phyloP scores from a whole-genome alignment of 805 yeast species.

The Myxozyma nipponensis region DNA sequence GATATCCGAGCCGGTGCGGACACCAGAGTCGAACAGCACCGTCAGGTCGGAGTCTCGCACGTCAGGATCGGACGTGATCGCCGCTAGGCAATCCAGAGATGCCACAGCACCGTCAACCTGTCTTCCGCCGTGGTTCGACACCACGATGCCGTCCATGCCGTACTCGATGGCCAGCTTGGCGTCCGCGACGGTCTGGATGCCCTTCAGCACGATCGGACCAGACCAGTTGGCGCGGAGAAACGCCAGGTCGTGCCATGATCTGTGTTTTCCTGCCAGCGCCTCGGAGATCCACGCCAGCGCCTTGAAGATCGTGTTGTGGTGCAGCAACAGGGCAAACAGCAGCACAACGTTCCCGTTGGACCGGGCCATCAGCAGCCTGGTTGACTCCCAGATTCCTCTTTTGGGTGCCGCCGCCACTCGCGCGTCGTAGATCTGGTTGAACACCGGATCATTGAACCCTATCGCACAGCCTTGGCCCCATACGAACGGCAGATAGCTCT shows the following conservation, averaged over 20 bases:
- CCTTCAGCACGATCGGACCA: slow-evolving; percentile 50
- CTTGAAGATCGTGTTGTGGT: slow-evolving; percentile 7
- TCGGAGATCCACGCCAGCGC: slow-evolving; percentile 21
- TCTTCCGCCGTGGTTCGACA: slow-evolving; percentile 80
- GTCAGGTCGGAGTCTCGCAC: slow-evolving; percentile 40
- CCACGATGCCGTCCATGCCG: slow-evolving; percentile 64
- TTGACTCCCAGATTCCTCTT: not conserved
- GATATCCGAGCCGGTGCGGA: slow-evolving; percentile 59
- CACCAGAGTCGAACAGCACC: slow-evolving; percentile 59
- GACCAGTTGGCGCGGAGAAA: slow-evolving; percentile 24
- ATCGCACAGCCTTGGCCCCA: slow-evolving; percentile 31
- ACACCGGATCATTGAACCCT: slow-evolving; percentile 33
- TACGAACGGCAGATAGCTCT: slow-evolving; percentile 31
- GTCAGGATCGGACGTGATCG: slow-evolving; percentile 36
- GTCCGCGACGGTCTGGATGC: slow-evolving; percentile 69
- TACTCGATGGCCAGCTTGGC: slow-evolving; percentile 58
- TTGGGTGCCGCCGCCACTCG: slow-evolving; percentile 5
- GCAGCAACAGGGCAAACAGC: slow-evolving; percentile 3
- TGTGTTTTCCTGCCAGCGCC: slow-evolving; percentile 18
- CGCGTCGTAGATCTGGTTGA: slow-evolving; percentile 25
- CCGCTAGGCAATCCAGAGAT: slow-evolving; percentile 58
- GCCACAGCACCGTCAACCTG: slow-evolving; percentile 54
- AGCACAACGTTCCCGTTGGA: slow-evolving; percentile 6
- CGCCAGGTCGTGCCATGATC: slow-evolving; percentile 25
- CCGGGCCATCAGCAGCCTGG: slow-evolving; percentile 6